phyloP scores from a whole-genome alignment of 768 basidiomycete genomes.

The Termitomyces sp. region DNA sequence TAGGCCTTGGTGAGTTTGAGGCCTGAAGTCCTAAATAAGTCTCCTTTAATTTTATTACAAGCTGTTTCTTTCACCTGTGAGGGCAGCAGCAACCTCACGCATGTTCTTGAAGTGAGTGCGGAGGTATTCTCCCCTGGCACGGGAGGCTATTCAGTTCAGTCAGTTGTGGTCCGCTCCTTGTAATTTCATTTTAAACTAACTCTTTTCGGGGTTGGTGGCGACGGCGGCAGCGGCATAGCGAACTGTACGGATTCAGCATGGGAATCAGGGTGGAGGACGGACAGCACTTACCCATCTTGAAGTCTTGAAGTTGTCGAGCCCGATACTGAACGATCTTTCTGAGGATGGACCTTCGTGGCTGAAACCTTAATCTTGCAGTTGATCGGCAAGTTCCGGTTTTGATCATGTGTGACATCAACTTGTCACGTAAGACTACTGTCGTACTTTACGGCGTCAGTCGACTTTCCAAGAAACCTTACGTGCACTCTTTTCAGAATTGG shows the following conservation, averaged over 20 bases:
- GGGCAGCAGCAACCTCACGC: slow-evolving; percentile 95
- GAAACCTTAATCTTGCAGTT: slow-evolving; percentile 40
- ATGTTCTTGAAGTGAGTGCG: slow-evolving; percentile 99
- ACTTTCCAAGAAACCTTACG: too few species aligned
- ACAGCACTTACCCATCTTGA: slow-evolving; percentile 59
- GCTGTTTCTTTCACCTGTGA: slow-evolving; percentile 58
- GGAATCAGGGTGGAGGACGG: slow-evolving; percentile 11
- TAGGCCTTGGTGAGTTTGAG: slow-evolving; percentile 94
- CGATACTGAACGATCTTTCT: slow-evolving; percentile 23
- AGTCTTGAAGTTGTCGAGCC: slow-evolving; percentile 47
- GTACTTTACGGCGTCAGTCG: too few species aligned
- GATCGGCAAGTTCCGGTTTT: slow-evolving; percentile 14
- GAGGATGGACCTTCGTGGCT: slow-evolving; percentile 28
- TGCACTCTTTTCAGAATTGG: too few species aligned
- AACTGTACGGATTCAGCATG: slow-evolving; percentile 44
- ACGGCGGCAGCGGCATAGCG: slow-evolving; percentile 89
- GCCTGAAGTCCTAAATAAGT: slow-evolving; percentile 41
- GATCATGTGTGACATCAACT: neutral
- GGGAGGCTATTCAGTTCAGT: slow-evolving; percentile 58
- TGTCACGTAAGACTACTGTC: too few species aligned
- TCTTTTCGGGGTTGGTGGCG: slow-evolving; percentile 93
- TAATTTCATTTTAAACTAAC: slow-evolving; percentile 37
- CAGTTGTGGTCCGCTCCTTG: slow-evolving; percentile 8
- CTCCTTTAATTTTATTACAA: neutral
- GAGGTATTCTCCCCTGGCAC: slow-evolving; percentile 93